phyloP scores from a whole-genome alignment of 176 grass and related monocot genomes.

The Dactylis glomerata region DNA sequence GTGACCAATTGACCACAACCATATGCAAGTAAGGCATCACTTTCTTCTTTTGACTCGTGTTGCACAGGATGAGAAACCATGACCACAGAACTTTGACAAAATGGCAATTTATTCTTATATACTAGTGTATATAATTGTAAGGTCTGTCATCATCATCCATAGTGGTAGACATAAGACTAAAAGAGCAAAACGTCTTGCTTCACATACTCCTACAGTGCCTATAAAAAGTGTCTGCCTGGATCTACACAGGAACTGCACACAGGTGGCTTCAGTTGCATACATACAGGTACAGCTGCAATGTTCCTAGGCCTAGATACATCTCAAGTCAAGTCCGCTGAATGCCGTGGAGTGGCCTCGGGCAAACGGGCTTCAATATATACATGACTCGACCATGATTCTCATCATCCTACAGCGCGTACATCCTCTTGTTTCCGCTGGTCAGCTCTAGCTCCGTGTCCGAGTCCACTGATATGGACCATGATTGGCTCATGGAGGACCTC shows the following conservation, averaged over 20 bases:
- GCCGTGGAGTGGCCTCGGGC: conserved; percentile 25
- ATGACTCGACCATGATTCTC: background rate
- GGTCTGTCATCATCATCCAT: conserved; percentile 28
- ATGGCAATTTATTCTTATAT: conserved; percentile 31
- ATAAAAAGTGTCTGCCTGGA: conserved; percentile 31
- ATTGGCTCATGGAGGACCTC: conserved; percentile 63
- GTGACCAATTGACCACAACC: background rate
- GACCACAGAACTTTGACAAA: background rate
- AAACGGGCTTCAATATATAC: conserved; percentile 48
- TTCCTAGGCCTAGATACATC: conserved; percentile 30
- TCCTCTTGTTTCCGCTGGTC: conserved; percentile 80
- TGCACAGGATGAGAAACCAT: conserved; percentile 17
- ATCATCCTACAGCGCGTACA: conserved; percentile 74
- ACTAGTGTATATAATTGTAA: conserved; percentile 10
- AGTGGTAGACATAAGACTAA: conserved; percentile 27
- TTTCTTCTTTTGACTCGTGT: background rate
- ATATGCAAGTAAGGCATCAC: background rate
- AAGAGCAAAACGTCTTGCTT: conserved; percentile 20
- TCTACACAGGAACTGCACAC: background rate
- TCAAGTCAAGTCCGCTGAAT: conserved; percentile 25
- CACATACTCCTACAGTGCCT: conserved; percentile 26
- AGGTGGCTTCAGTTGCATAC: conserved; percentile 19
- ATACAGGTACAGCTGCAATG: conserved; percentile 24
- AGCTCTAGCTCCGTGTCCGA: conserved; percentile 68
- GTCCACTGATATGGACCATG: conserved; percentile 57